Evolutionary conservation across 2,329 filamentous ascomycete genomes (phyloP).

Genomic region (Aspergillus sp.): DNA sequence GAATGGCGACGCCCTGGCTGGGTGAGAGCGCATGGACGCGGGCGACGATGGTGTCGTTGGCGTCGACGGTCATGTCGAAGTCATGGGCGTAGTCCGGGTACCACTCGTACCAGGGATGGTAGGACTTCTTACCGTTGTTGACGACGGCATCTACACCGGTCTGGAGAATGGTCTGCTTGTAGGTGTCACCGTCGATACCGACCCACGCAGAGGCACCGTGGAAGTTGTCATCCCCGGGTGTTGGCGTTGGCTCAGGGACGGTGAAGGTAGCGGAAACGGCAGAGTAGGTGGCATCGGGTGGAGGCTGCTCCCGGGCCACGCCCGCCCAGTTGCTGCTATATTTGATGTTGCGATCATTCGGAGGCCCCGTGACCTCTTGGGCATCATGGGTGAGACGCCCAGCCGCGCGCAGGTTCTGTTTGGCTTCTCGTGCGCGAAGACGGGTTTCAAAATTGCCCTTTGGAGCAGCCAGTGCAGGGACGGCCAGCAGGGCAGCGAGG

Average conservation of each 20-base stretch:
- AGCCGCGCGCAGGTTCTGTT: conserved; percentile 19
- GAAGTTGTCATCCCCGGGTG: conserved; percentile 26
- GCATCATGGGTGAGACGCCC: conserved; percentile 17
- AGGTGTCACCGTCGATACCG: conserved; percentile 54
- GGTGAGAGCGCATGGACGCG: conserved; percentile 29
- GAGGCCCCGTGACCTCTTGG: conserved; percentile 10
- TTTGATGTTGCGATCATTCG: conserved; percentile 28
- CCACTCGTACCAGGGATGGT: conserved; percentile 55
- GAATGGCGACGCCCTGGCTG: conserved; percentile 36
- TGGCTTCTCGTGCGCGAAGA: too few species aligned
- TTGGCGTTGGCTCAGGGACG: conserved; percentile 42
- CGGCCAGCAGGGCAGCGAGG: conserved; percentile 15
- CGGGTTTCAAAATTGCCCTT: too few species aligned
- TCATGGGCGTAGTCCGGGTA: conserved; percentile 48
- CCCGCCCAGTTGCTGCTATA: conserved; percentile 54
- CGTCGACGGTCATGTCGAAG: conserved; percentile 40
- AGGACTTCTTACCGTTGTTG: conserved; percentile 32
- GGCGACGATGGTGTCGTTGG: conserved; percentile 39
- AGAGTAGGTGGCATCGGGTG: conserved; percentile 40
- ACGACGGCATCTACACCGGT: conserved; percentile 49
- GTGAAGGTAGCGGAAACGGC: conserved; percentile 38
- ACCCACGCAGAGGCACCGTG: conserved; percentile 50
- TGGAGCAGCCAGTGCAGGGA: conserved; percentile 19
- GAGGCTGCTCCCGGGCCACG: conserved; percentile 41
- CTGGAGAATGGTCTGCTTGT: conserved; percentile 46